Conservation (phyloP, 495 filamentous ascomycete genomes). For the Trichoderma erinaceum region DNA sequence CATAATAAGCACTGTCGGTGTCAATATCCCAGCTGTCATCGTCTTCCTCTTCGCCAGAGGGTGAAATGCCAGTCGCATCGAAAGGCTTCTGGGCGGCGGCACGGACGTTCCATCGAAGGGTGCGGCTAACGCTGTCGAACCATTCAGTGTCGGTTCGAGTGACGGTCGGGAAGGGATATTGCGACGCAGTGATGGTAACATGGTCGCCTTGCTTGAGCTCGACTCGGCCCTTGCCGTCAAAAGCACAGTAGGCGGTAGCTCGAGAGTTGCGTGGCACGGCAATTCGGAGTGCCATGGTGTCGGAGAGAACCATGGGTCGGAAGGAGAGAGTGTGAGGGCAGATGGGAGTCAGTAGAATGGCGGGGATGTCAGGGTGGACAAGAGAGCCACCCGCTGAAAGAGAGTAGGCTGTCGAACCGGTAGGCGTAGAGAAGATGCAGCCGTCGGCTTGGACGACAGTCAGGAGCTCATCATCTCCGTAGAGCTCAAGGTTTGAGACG, state of each 20-base stretch:
- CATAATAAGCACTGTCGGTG: conserved; percentile 63
- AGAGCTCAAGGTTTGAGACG: conserved; percentile 90
- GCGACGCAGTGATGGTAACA: conserved; percentile 87
- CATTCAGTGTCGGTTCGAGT: conserved; percentile 75
- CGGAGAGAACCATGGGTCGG: conserved; percentile 97
- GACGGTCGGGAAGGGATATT: conserved; percentile 94
- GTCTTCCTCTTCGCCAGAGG: conserved; percentile 31
- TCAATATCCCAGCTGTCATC: conserved; percentile 76
- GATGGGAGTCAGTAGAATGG: conserved; percentile 94
- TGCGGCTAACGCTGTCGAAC: conserved; percentile 89
- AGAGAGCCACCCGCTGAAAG: conserved; percentile 92
- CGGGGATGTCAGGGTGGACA: conserved; percentile 94
- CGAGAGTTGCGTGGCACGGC: conserved; percentile 77
- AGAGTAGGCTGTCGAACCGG: conserved; percentile 91
- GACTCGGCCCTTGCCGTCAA: conserved; percentile 91
- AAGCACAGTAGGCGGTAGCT: conserved; percentile 88
- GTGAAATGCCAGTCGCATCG: conserved; percentile 39
- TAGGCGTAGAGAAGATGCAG: conserved; percentile 94
- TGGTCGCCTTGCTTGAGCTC: conserved; percentile 89
- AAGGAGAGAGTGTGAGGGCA: conserved; percentile 96
- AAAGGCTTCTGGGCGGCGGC: conserved; percentile 82
- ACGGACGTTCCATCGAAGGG: conserved; percentile 87
- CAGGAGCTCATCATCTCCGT: conserved; percentile 85
- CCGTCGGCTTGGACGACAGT: conserved; percentile 95
- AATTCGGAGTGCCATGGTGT: conserved; percentile 83